Evolutionary conservation across 805 yeast species (phyloP).

Genomic region (Ogataea nonfermentans): DNA sequence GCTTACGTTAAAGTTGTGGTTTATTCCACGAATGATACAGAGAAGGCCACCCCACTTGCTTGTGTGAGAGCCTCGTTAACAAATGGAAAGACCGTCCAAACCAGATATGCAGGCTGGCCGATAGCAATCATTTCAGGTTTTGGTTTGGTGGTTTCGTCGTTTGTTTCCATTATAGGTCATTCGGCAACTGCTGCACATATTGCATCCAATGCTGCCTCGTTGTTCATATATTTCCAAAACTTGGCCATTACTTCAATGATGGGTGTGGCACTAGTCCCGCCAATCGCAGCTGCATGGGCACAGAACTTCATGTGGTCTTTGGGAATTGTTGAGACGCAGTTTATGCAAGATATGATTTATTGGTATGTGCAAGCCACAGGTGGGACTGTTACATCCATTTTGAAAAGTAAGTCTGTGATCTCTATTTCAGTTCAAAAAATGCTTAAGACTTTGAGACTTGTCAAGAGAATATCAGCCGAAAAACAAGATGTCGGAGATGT

Average conservation of each 20-base stretch:
- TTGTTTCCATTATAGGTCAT: constrained; percentile 84
- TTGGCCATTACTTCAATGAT: constrained; percentile 91
- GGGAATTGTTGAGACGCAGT: constrained; percentile 76
- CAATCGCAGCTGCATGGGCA: constrained; percentile 97
- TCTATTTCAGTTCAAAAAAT: constrained; percentile 83
- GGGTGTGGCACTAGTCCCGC: constrained; percentile 91
- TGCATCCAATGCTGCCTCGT: constrained; percentile 91
- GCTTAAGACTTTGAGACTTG: constrained; percentile 14
- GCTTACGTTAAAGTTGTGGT: constrained; percentile 81
- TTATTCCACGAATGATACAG: constrained; percentile 47
- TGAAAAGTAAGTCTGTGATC: constrained; percentile 58
- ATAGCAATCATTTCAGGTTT: constrained; percentile 88
- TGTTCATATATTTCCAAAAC: constrained; percentile 91
- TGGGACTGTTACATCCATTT: constrained; percentile 76
- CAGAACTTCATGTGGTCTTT: constrained; percentile 96
- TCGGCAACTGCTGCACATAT: constrained; percentile 93
- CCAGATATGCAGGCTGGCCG: constrained; percentile 92
- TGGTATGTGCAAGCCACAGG: constrained; percentile 98
- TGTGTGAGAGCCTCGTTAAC: constrained; percentile 87
- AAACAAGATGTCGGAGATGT: constrained; percentile 46
- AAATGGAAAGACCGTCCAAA: constrained; percentile 92
- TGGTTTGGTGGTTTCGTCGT: constrained; percentile 84
- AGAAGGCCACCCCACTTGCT: constrained; percentile 55
- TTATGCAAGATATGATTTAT: constrained; percentile 79
- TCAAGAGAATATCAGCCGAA: constrained; percentile 39